Evolutionary conservation across 768 basidiomycete species (phyloP).

Genomic region (Rhodotorula babjevae): DNA sequence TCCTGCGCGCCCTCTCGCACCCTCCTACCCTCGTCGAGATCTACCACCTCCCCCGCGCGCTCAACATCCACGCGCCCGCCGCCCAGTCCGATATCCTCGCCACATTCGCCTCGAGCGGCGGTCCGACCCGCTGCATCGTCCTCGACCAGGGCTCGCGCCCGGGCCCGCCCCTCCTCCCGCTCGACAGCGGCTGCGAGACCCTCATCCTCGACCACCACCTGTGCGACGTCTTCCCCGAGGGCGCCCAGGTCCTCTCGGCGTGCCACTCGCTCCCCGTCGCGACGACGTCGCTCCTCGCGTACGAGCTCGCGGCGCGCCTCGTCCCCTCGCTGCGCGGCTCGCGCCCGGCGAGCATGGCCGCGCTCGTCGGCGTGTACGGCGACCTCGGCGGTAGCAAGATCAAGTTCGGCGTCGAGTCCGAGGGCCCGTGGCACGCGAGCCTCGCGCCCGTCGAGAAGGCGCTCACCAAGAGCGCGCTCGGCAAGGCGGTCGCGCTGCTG

Average conservation of each 20-base stretch:
- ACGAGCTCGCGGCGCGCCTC: slow-evolving; percentile 49
- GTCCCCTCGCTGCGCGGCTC: slow-evolving; percentile 42
- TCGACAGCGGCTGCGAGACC: slow-evolving; percentile 13
- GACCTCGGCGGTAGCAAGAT: slow-evolving; percentile 47
- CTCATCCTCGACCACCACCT: slow-evolving; percentile 56
- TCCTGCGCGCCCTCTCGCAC: slow-evolving; percentile 46
- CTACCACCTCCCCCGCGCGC: slow-evolving; percentile 52
- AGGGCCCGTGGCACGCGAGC: slow-evolving; percentile 43
- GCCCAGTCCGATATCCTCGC: slow-evolving; percentile 47
- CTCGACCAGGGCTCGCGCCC: slow-evolving; percentile 54
- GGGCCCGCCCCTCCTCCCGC: slow-evolving; percentile 46
- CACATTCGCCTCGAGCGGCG: slow-evolving; percentile 8
- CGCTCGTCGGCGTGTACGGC: slow-evolving; percentile 51
- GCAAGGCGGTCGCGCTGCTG: slow-evolving; percentile 50
- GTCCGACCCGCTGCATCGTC: slow-evolving; percentile 48
- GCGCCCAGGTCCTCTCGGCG: slow-evolving; percentile 49
- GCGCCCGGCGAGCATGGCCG: slow-evolving; percentile 48
- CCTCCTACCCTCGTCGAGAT: slow-evolving; percentile 45
- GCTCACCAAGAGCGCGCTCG: slow-evolving; percentile 43
- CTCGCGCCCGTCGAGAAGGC: slow-evolving; percentile 47
- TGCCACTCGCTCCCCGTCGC: slow-evolving; percentile 51
- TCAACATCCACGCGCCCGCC: slow-evolving; percentile 48
- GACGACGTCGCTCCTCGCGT: slow-evolving; percentile 52
- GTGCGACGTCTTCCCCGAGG: slow-evolving; percentile 50
- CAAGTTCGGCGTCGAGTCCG: slow-evolving; percentile 42